Percentiles rank a stretch among this genome's conserved stretches.
Evolutionary conservation across 1,284 basidiomycete species (phyloP).

Genomic region (Ustilago shanxiensis): DNA sequence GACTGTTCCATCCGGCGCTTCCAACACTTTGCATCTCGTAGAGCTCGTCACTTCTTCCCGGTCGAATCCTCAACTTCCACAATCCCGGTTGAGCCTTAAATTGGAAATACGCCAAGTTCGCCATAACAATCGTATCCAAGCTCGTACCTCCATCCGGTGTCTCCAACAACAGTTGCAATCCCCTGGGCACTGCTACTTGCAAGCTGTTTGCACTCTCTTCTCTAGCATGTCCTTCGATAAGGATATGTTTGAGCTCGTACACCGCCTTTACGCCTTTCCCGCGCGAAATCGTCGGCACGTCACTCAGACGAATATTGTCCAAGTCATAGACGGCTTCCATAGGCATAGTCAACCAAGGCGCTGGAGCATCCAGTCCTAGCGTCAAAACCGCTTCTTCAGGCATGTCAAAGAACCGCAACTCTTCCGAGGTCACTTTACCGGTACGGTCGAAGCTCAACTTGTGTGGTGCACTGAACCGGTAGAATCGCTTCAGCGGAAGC

Average conservation of each 20-base stretch:
- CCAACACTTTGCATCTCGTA: slow-evolving; percentile 83
- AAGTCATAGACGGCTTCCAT: slow-evolving; percentile 89
- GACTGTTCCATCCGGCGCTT: slow-evolving; percentile 82
- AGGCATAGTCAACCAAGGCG: slow-evolving; percentile 92
- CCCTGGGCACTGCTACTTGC: slow-evolving; percentile 80
- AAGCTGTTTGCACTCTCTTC: slow-evolving; percentile 72
- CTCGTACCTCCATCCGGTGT: slow-evolving; percentile 49
- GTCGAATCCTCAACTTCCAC: slow-evolving; percentile 84
- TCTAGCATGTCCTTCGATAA: slow-evolving; percentile 92
- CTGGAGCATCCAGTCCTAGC: slow-evolving; percentile 87
- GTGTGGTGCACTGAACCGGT: slow-evolving; percentile 80
- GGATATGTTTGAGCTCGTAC: slow-evolving; percentile 89
- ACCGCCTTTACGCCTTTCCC: slow-evolving; percentile 79
- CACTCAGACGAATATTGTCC: slow-evolving; percentile 90
- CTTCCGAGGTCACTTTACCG: slow-evolving; percentile 72
- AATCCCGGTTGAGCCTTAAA: slow-evolving; percentile 92
- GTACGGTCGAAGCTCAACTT: slow-evolving; percentile 78
- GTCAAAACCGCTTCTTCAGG: slow-evolving; percentile 83
- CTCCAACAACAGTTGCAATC: slow-evolving; percentile 72
- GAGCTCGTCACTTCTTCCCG: slow-evolving; percentile 83
- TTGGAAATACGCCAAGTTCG: slow-evolving; percentile 95
- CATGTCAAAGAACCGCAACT: slow-evolving; percentile 66
- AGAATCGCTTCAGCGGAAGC: slow-evolving; percentile 93
- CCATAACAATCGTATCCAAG: slow-evolving; percentile 78
- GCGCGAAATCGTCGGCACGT: slow-evolving; percentile 73